These are phyloP conservation scores for Coemansia sp. DNA, from an alignment of 192 early-diverging fungal genomes.

Conservation along the genomic window DNA sequence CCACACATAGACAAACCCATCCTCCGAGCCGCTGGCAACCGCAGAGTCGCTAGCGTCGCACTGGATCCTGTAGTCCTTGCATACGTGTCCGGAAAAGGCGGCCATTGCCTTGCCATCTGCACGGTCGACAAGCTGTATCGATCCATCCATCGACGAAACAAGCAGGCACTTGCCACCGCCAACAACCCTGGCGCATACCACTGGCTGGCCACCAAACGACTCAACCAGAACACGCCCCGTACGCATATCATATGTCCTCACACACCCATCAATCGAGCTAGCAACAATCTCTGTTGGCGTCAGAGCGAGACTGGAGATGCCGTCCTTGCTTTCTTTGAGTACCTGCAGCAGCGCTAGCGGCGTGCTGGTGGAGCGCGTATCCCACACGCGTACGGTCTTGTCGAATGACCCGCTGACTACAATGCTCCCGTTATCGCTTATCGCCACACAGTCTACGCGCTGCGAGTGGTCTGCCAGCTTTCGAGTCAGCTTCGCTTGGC, in stretches of 20 bases:
- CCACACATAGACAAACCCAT: slow-evolving; percentile 85
- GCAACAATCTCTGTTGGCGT: slow-evolving; percentile 69
- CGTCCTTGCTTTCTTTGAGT: slow-evolving; percentile 81
- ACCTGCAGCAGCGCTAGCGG: slow-evolving; percentile 71
- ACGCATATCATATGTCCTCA: slow-evolving; percentile 85
- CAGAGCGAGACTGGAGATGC: slow-evolving; percentile 75
- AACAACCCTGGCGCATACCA: slow-evolving; percentile 70
- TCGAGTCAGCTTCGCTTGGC: slow-evolving; percentile 65
- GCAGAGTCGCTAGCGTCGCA: slow-evolving; percentile 69
- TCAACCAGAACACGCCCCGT: slow-evolving; percentile 68
- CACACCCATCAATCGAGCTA: slow-evolving; percentile 78
- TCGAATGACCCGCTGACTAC: slow-evolving; percentile 76
- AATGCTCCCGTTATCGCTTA: slow-evolving; percentile 74
- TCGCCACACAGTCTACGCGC: slow-evolving; percentile 79
- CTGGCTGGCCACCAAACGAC: slow-evolving; percentile 70
- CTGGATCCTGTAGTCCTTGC: slow-evolving; percentile 71
- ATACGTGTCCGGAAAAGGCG: slow-evolving; percentile 78
- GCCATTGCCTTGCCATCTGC: slow-evolving; percentile 67
- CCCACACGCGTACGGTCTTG: slow-evolving; percentile 55
- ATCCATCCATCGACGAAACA: slow-evolving; percentile 71
- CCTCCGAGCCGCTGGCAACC: slow-evolving; percentile 86
- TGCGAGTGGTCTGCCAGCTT: slow-evolving; percentile 77
- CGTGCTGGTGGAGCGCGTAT: slow-evolving; percentile 28
- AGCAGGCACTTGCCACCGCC: slow-evolving; percentile 72
- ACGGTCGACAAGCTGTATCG: slow-evolving; percentile 82